Evolutionary conservation across 2,329 filamentous ascomycete genomes (phyloP).

Genomic region (Cladosporium sphaerospermum): DNA sequence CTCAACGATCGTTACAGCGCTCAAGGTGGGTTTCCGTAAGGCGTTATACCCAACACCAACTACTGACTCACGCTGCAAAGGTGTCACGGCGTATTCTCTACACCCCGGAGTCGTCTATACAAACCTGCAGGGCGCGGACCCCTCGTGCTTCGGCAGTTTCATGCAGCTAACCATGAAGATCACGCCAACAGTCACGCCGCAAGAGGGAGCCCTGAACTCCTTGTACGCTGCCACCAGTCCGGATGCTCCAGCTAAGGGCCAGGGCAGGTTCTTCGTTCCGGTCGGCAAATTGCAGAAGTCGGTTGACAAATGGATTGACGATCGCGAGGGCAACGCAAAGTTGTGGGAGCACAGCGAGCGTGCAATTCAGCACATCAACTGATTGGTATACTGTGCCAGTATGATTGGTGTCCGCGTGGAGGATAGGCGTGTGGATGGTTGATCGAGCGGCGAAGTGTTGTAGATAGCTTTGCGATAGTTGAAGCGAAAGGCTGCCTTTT

Average conservation of each 20-base stretch:
- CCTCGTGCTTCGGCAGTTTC: background rate
- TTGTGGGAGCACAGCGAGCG: background rate
- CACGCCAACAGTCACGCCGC: background rate
- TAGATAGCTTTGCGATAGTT: too few relatives aligned
- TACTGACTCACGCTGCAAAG: background rate
- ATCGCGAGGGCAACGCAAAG: background rate
- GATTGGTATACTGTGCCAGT: too few relatives aligned
- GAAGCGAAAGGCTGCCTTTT: too few relatives aligned
- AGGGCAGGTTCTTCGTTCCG: background rate
- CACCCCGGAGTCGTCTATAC: conserved; percentile 1
- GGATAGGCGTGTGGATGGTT: too few relatives aligned
- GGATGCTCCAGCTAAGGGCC: background rate
- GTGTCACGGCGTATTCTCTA: conserved; percentile 1
- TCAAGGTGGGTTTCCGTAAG: background rate
- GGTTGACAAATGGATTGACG: background rate
- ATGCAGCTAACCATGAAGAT: background rate
- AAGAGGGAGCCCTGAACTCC: background rate
- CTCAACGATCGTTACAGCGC: conserved; percentile 7
- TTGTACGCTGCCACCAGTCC: conserved; percentile 1
- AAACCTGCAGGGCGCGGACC: background rate
- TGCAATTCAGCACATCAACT: too few relatives aligned
- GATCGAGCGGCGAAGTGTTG: too few relatives aligned
- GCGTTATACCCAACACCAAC: too few relatives aligned
- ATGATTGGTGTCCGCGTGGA: too few relatives aligned
- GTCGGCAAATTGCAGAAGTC: background rate